Percentiles rank a stretch among this genome's conserved stretches.
phyloP scores from a whole-genome alignment of 1,284 basidiomycete species.

The Puccinia triticina region DNA sequence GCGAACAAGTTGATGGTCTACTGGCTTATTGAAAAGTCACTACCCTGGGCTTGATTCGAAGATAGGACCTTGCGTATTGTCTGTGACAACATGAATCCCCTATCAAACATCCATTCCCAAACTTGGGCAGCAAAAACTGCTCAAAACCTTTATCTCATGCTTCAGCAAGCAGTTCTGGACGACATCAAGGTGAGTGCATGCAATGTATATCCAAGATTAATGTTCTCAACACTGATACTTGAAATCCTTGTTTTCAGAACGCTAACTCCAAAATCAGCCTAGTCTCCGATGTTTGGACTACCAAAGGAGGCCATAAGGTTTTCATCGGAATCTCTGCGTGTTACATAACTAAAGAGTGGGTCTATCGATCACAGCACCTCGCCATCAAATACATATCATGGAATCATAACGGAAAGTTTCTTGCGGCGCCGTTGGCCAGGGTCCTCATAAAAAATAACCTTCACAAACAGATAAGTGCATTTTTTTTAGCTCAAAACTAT shows the following conservation, averaged over 20 bases:
- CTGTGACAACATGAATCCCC: background rate
- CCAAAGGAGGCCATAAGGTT: no score
- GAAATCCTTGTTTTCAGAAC: background rate
- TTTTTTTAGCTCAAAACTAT: background rate
- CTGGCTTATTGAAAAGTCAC: no score
- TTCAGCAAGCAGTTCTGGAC: no score
- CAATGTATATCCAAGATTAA: background rate
- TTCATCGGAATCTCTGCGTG: no score
- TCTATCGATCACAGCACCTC: background rate
- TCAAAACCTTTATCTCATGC: background rate
- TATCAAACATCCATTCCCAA: background rate
- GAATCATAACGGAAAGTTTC: conserved; percentile 8
- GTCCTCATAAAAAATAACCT: no score
- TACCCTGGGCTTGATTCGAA: no score
- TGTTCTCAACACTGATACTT: no score
- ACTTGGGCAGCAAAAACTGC: background rate
- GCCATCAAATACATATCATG: background rate
- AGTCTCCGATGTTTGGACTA: background rate
- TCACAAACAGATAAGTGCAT: background rate
- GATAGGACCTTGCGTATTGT: no score
- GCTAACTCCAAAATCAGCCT: background rate
- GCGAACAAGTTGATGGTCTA: no score
- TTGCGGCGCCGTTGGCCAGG: no score
- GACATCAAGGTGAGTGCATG: no score
- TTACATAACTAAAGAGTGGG: no score